These are phyloP conservation scores for Thuja plicata DNA, from an alignment of 83 land plant genomes.

Conservation along the genomic window DNA sequence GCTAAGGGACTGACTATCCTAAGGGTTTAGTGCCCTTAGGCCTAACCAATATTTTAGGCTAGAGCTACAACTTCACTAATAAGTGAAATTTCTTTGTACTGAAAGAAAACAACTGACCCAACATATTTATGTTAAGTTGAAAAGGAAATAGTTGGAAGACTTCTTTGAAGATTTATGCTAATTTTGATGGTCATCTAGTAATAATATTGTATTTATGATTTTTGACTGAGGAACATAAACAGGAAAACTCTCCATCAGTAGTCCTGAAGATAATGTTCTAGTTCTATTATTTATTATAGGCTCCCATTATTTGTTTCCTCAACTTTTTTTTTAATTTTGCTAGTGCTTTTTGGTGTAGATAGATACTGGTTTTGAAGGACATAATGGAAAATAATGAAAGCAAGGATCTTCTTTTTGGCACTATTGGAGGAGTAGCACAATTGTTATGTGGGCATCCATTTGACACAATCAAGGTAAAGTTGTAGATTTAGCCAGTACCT, in stretches of 20 bases:
- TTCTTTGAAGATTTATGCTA: neutral
- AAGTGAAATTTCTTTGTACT: neutral
- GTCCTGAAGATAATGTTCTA: neutral
- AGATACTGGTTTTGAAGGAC: neutral
- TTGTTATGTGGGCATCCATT: slow-evolving; percentile 52
- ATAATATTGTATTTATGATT: too few relatives aligned
- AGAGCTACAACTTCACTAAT: neutral
- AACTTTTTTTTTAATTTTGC: neutral
- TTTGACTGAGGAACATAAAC: neutral
- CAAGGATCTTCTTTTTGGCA: slow-evolving; percentile 46
- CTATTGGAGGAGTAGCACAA: slow-evolving; percentile 46
- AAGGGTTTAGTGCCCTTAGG: neutral
- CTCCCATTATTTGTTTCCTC: neutral
- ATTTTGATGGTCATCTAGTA: neutral
- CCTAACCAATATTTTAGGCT: neutral
- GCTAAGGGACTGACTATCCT: neutral
- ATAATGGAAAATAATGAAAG: slow-evolving; percentile 22
- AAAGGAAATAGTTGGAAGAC: neutral
- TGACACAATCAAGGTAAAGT: slow-evolving; percentile 57
- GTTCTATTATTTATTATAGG: too few relatives aligned
- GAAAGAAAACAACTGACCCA: too few relatives aligned
- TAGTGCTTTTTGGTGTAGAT: neutral
- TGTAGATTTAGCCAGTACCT: slow-evolving; percentile 44
- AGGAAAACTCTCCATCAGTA: neutral
- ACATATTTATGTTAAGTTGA: neutral